Base-by-base conservation (phyloP, 352 stramenopile species). In the Aphanomyces euteiches region DNA sequence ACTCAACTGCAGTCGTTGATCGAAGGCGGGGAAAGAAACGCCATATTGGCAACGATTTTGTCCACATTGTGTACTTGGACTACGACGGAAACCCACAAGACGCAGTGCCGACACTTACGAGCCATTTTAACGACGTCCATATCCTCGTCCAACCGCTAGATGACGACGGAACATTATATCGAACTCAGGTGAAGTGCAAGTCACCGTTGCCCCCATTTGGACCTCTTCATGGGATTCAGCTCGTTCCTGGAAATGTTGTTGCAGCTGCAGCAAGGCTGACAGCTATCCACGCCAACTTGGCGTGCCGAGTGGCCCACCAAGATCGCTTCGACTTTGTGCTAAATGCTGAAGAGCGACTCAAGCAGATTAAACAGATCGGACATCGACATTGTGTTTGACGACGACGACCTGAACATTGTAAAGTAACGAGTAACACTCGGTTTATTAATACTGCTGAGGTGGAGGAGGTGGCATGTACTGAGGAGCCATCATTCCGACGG, bases 31-130 rank as follows among this genome's bases (percentile, higher is more conserved):
- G 48, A 75, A 94, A 96, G 72, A 96, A 96, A 69, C 82, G 88
- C 4, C 88, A 95, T 72, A 90, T 96, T 73, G 88, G 88, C 40
- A 96, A 96, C 64, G 88, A 96, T 59, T 95, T 95, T 66, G 87
- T 96, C 3, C 87, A 96, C 56, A 78, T 96, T 4, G 73, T 95
- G 3, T 96, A 92, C 73, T 90, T 93, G 79, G 88, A 96, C 77
- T 90, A 83, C 54, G 83, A 93, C 37, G 80, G 85, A 50, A 78
- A 87, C 61, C 12, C n/a, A 13, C 10, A 71, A 13, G 54, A 74
- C 38, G 34, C 21, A 21, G 43, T 91, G 36, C 74, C 83, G 36
- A 94, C 85, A 5, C 73, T 96, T 21, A 85, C 84, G 0, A 85
- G 87, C 0, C 88, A 96, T 61, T 94, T 96, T 61, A 94, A 93